A percentile compares a stretch with the other conserved stretches of the same genome.
These are phyloP conservation scores for Microbotryum saponariae DNA, from an alignment of 1,284 basidiomycete species.

Conservation along the genomic window DNA sequence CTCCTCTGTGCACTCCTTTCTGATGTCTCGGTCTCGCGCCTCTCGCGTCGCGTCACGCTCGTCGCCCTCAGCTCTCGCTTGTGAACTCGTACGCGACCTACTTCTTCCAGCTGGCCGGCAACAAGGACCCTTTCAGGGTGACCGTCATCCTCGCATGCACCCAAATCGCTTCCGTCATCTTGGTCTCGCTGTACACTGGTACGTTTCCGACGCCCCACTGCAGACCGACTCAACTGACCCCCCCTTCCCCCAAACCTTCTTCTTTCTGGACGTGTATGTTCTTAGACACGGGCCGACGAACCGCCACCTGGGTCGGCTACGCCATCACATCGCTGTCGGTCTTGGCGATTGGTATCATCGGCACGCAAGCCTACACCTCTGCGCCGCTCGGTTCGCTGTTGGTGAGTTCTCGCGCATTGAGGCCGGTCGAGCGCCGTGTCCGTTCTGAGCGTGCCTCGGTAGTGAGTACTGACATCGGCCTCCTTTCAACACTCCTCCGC, in stretches of 20 bases:
- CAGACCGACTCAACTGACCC: no score
- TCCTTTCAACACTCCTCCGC: not conserved
- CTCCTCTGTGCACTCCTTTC: no score
- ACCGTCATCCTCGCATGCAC: constrained; percentile 37
- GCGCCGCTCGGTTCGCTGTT: constrained; percentile 5
- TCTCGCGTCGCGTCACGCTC: no score
- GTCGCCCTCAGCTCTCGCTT: not conserved
- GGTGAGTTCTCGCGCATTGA: not conserved
- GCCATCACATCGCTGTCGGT: constrained; percentile 29
- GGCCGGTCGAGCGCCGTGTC: no score
- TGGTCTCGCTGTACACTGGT: constrained; percentile 15
- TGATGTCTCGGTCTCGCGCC: no score
- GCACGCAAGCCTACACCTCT: constrained; percentile 34
- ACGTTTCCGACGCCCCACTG: no score
- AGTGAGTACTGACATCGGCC: not conserved
- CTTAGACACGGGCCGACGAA: constrained; percentile 33
- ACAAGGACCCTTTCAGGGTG: constrained; percentile 35
- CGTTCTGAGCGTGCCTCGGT: no score
- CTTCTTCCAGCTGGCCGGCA: constrained; percentile 37
- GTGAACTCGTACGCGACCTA: constrained; percentile 32
- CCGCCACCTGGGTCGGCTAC: constrained; percentile 34
- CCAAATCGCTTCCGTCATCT: constrained; percentile 28
- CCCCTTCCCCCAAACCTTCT: no score
- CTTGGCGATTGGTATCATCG: constrained; percentile 35
- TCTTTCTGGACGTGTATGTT: no score